Conservation (phyloP, 495 filamentous ascomycete species). For the Penicillium diatomitis region DNA sequence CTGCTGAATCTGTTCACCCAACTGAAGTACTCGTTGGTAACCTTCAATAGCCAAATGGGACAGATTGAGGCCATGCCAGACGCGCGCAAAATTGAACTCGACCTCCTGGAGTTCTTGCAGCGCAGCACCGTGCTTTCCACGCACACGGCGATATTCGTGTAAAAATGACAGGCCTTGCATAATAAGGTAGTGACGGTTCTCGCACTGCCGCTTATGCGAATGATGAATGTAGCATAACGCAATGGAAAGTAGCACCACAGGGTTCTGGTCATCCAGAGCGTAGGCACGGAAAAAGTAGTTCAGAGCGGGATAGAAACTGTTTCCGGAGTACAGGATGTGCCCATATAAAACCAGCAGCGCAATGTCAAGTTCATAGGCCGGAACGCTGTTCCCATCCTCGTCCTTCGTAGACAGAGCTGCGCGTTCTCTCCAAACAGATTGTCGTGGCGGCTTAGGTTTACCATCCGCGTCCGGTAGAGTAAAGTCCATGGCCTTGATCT, state of each 20-base stretch:
- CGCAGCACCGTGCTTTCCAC: slow-evolving; percentile 25
- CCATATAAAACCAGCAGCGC: slow-evolving; percentile 80
- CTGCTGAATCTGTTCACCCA: slow-evolving; percentile 35
- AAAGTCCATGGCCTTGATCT: slow-evolving; percentile 84
- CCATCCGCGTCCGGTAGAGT: slow-evolving; percentile 30
- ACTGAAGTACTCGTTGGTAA: slow-evolving; percentile 51
- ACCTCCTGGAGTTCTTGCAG: slow-evolving; percentile 64
- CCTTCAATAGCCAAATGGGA: slow-evolving; percentile 66
- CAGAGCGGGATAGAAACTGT: slow-evolving; percentile 70
- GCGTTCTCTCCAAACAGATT: slow-evolving; percentile 34
- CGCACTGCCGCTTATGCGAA: slow-evolving; percentile 76
- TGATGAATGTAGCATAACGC: slow-evolving; percentile 72
- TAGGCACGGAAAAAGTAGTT: slow-evolving; percentile 89
- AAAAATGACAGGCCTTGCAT: slow-evolving; percentile 79
- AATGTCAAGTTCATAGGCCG: slow-evolving; percentile 52
- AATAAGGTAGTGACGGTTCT: slow-evolving; percentile 79
- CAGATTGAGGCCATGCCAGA: slow-evolving; percentile 74
- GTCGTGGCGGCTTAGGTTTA: slow-evolving; percentile 14
- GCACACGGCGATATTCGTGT: slow-evolving; percentile 60
- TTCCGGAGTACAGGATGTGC: slow-evolving; percentile 71
- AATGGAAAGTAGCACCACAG: slow-evolving; percentile 61
- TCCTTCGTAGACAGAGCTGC: slow-evolving; percentile 43
- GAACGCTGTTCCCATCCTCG: slow-evolving; percentile 37
- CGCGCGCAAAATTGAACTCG: slow-evolving; percentile 77
- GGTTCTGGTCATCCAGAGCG: slow-evolving; percentile 65